Percentiles rank a stretch among this genome's conserved stretches.
Evolutionary conservation across 2,329 filamentous ascomycete genomes (phyloP).

Genomic region (Exophiala phaeomuriformis): DNA sequence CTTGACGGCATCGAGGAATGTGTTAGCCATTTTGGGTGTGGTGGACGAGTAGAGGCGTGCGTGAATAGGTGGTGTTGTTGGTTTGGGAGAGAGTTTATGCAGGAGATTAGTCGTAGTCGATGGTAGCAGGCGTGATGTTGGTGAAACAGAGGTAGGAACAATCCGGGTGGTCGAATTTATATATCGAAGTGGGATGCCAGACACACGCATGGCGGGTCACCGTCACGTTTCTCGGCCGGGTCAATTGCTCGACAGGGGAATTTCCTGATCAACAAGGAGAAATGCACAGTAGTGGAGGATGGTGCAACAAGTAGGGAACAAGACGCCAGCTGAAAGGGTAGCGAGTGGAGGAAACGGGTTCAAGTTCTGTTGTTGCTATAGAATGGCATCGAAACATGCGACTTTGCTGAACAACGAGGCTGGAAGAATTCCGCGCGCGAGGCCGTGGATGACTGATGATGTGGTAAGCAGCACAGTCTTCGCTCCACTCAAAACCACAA

Average conservation of each 20-base stretch:
- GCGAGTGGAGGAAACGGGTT: background rate
- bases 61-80: background rate
- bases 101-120: background rate
- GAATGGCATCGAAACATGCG: background rate
- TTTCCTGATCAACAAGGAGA: background rate
- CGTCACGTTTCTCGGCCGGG: background rate
- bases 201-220: background rate
- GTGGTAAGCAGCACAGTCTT: background rate
- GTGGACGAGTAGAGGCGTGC: background rate
- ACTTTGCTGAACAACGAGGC: background rate
- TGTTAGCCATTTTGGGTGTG: conserved; percentile 9
- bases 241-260: background rate
- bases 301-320: background rate
- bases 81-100: background rate
- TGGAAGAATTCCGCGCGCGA: conserved; percentile 1
- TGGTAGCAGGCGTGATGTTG: background rate
- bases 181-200: background rate
- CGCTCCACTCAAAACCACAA: too few species aligned
- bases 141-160: background rate
- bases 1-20: conserved; percentile 15
- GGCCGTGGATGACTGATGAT: conserved; percentile 1
- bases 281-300: background rate
- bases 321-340: background rate
- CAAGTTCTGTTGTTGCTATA: background rate
- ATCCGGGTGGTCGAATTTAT: background rate